These are phyloP conservation scores for Curvularia spicifera DNA, from an alignment of 2,329 filamentous ascomycete species.

Conservation along the genomic window DNA sequence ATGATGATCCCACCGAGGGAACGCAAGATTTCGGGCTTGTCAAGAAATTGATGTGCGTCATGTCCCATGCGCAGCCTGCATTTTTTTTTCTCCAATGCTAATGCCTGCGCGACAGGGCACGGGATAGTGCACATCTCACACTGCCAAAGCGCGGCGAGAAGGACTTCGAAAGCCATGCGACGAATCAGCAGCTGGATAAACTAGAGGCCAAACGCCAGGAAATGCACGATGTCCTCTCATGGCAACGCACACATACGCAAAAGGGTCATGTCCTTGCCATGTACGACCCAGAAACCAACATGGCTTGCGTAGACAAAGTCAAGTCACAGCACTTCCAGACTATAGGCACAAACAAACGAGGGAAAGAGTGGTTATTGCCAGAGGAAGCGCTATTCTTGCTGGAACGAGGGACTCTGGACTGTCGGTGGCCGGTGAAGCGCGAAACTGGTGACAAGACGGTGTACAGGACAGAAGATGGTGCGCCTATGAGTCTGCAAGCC, in stretches of 20 bases:
- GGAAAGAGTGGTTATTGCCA: constrained; percentile 79
- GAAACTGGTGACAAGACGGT: constrained; percentile 38
- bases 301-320: constrained; percentile 70
- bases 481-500: constrained; percentile 90
- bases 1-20: constrained; percentile 72
- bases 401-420: constrained; percentile 84
- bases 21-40: constrained; percentile 86
- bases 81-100: constrained; percentile 8
- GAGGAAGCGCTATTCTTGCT: constrained; percentile 91
- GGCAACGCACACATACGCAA: constrained; percentile 74
- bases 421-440: constrained; percentile 73
- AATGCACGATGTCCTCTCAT: constrained; percentile 85
- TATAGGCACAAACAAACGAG: constrained; percentile 66
- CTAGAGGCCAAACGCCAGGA: constrained; percentile 83
- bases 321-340: constrained; percentile 74
- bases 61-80: constrained; percentile 4
- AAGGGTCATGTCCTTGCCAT: constrained; percentile 72
- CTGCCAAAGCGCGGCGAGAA: constrained; percentile 93
- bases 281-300: constrained; percentile 71
- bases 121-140: constrained; percentile 52
- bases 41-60: constrained; percentile 59
- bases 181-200: constrained; percentile 75
- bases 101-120: constrained; percentile 23
- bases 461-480: constrained; percentile 59
- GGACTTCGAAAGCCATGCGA: constrained; percentile 94